phyloP scores from a whole-genome alignment of 805 yeast genomes.

The Maudiozyma saulgeensis region DNA sequence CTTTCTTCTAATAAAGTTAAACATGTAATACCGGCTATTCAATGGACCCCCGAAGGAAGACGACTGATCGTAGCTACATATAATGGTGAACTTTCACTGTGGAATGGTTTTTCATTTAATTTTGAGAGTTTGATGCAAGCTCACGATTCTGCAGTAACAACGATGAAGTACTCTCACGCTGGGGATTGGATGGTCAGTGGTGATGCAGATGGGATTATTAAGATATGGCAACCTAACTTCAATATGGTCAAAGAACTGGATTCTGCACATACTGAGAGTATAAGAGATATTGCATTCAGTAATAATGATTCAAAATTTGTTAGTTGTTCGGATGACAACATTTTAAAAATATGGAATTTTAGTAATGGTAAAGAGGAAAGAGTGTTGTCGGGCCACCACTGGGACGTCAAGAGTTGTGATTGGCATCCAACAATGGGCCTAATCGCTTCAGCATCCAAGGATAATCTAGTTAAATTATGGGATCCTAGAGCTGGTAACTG shows the following conservation, averaged over 20 bases:
- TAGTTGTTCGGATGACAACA: slow-evolving; percentile 89
- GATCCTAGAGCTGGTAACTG: slow-evolving; percentile 80
- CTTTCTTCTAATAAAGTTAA: slow-evolving; percentile 83
- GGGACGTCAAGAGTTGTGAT: slow-evolving; percentile 97
- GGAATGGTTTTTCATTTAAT: slow-evolving; percentile 93
- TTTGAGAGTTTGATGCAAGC: slow-evolving; percentile 98
- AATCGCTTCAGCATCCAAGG: slow-evolving; percentile 89
- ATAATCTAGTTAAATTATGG: slow-evolving; percentile 88
- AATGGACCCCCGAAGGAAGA: slow-evolving; percentile 96
- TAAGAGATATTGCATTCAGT: slow-evolving; percentile 79
- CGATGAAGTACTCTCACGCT: slow-evolving; percentile 72
- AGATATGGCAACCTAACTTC: slow-evolving; percentile 97
- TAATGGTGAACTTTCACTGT: slow-evolving; percentile 90
- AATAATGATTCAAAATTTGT: slow-evolving; percentile 88
- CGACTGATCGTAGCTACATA: slow-evolving; percentile 81
- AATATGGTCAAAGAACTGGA: slow-evolving; percentile 81
- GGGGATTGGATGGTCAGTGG: slow-evolving; percentile 94
- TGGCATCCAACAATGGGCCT: slow-evolving; percentile 92
- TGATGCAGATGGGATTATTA: slow-evolving; percentile 83
- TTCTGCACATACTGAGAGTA: slow-evolving; percentile 48
- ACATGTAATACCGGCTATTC: slow-evolving; percentile 82
- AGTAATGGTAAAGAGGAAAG: slow-evolving; percentile 79
- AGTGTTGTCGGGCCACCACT: slow-evolving; percentile 81
- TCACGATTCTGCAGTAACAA: slow-evolving; percentile 81
- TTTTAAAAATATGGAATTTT: slow-evolving; percentile 89